Evolutionary conservation across 2,329 filamentous ascomycete species (phyloP), one percentile per base, ranked within the genome.

Genomic region (Nemania abortiva): DNA sequence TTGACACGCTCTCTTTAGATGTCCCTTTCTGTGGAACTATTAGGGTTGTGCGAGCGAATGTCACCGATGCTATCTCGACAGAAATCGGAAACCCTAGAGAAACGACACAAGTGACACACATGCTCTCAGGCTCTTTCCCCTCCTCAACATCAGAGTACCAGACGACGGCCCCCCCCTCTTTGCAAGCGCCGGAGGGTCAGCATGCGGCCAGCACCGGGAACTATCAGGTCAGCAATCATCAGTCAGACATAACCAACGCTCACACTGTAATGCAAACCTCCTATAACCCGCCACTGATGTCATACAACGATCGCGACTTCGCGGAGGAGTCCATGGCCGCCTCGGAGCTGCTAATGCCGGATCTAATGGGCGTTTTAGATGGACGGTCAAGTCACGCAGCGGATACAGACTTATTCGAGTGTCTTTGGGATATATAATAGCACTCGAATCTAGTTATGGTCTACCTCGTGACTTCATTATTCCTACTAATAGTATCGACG

Each of bases 1-100:
- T 22, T 22, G 59, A 66, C 37, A 24, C 53, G 3, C 60, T 71
- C 15, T 57, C 27, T 39, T 9, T 71, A n/a, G 47, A 66, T 3
- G 37, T 71, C 24, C 69, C 66, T 31, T 69, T 69, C 31, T 71
- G 63, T 54, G 69, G 62, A 27, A 69, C 63, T 53, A 63, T 71
- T 31, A 37, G 39, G 50, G 39, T 71, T 18, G 52, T 61, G 60
- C 54, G 37, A 22, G 27, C 18, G 15, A 45, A 37, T 11, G 7
- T 11, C 39, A 45, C 34, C 7, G 9, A 62, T 15, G 22, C 47
- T 20, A 31, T 24, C 29, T 37, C 42, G 11, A 34, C 20, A 7
- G 64, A 53, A 20, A 15, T 13, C 22, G 24, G 24, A 11, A 11
- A 3, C 4, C 34, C 59, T 42, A 50, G n/a, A 29, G 29, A 39